Conservation (phyloP, 2,329 filamentous ascomycete species). For the Colletotrichum coccodes region DNA sequence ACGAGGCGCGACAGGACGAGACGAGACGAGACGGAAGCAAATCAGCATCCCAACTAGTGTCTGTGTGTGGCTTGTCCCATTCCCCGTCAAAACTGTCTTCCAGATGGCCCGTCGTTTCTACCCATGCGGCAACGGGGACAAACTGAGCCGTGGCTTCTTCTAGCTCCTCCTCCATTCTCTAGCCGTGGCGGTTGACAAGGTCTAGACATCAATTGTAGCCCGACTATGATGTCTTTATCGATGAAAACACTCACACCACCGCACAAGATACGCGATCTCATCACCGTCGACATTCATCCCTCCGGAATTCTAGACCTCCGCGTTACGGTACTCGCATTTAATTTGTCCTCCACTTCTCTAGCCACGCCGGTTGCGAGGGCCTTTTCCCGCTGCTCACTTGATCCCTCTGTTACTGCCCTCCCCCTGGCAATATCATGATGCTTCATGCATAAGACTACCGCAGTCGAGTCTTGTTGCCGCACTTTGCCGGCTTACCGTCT, state of each 20-base stretch:
- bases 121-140: conserved; percentile 32
- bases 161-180: conserved; percentile 24
- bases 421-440: conserved; percentile 30
- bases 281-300: not conserved
- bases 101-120: conserved; percentile 21
- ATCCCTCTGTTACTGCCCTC: not conserved
- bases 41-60: conserved; percentile 29
- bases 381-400: not conserved
- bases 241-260: conserved; percentile 31
- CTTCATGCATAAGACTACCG: conserved; percentile 24
- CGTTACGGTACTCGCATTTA: not conserved
- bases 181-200: conserved; percentile 23
- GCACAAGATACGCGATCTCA: conserved; percentile 13
- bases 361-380: conserved; percentile 10
- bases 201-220: conserved; percentile 21
- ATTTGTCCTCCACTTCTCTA: not conserved
- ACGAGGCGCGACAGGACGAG: conserved; percentile 24
- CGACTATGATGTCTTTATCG: conserved; percentile 29
- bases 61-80: conserved; percentile 29
- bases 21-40: conserved; percentile 33
- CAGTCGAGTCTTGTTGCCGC: conserved; percentile 3
- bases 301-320: not conserved
- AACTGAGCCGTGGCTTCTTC: conserved; percentile 30
- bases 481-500: not conserved
- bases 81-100: conserved; percentile 24